Conservation (phyloP, 192 early-diverging fungal genomes). For the Backusella australiensis region DNA sequence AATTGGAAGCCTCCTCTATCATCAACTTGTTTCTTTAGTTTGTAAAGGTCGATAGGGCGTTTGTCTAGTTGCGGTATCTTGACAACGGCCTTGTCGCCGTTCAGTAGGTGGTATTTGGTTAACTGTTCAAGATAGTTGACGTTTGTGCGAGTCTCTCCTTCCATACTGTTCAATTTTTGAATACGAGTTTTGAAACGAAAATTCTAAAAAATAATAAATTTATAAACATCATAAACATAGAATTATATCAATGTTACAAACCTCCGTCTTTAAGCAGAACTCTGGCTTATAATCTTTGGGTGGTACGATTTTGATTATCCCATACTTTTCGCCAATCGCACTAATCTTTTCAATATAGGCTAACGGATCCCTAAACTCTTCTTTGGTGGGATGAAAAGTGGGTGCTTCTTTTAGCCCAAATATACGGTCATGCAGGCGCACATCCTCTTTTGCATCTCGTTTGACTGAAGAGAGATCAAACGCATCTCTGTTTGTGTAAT, state of each 20-base stretch:
- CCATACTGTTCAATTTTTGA: slow-evolving; percentile 90
- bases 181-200: slow-evolving; percentile 90
- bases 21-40: slow-evolving; percentile 79
- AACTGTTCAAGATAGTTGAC: slow-evolving; percentile 92
- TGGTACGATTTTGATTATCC: slow-evolving; percentile 93
- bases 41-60: slow-evolving; percentile 81
- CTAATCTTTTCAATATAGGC: slow-evolving; percentile 83
- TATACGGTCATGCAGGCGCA: not conserved
- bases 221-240: not conserved
- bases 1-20: slow-evolving; percentile 69
- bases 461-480: slow-evolving; percentile 16
- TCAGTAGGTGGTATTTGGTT: slow-evolving; percentile 81
- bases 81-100: slow-evolving; percentile 62
- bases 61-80: slow-evolving; percentile 85
- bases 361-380: slow-evolving; percentile 85
- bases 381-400: slow-evolving; percentile 72
- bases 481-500: not conserved
- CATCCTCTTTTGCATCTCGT: slow-evolving; percentile 4
- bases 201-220: slow-evolving; percentile 43
- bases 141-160: slow-evolving; percentile 81
- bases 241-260: slow-evolving; percentile 22
- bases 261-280: slow-evolving; percentile 83
- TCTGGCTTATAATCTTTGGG: slow-evolving; percentile 82
- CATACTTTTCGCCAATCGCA: slow-evolving; percentile 70
- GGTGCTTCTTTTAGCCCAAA: slow-evolving; percentile 80